Evolutionary conservation across 2,329 filamentous ascomycete genomes (phyloP), one percentile per base, ranked within the genome.

Genomic region (Coniella vitis): DNA sequence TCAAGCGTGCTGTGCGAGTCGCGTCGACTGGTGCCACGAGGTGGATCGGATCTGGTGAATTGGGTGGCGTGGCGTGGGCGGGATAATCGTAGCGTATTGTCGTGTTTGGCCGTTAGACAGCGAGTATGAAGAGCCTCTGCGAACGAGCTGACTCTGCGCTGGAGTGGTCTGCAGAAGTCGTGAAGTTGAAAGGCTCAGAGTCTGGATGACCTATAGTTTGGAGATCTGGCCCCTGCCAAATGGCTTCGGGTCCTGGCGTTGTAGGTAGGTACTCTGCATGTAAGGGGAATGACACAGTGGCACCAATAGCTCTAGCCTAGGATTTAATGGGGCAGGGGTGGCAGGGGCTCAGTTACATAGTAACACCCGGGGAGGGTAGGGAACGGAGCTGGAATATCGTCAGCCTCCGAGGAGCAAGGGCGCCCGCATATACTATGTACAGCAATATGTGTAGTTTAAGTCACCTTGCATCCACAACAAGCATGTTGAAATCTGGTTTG

Each of bases 161-260:
- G 40, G 25, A 34, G 40, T 29, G 25, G 25, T 10, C 40, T 42
- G 39, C 10, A 32, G n/a, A 16, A 20, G 39, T 8, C 12, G 13
- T 29, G 4, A 21, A 22, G 22, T 41, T 41, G 22, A 22, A 17
- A 38, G 32, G 32, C 17, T 34, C 17, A 35, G 43, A 10, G 32
- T 37, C 35, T 35, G 13, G 29, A 25, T 16, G 17, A 32, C 14
- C 40, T 40, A n/a, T 14, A 47, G 45, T 47, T 22, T 38, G 37
- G 48, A 47, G 51, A 53, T 53, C 51, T 53, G 51, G 51, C 51
- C 45, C 51, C 50, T 52, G 50, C 42, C 49, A 38, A 31, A 35
- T 16, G 7, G 41, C 16, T 34, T 51, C 39, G 36, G 37, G 31
- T 16, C 37, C 22, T 37, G 22, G 19, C 37, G 22, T 21, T 39